phyloP scores from a whole-genome alignment of 352 stramenopile genomes.

The Phytophthora cactorum region DNA sequence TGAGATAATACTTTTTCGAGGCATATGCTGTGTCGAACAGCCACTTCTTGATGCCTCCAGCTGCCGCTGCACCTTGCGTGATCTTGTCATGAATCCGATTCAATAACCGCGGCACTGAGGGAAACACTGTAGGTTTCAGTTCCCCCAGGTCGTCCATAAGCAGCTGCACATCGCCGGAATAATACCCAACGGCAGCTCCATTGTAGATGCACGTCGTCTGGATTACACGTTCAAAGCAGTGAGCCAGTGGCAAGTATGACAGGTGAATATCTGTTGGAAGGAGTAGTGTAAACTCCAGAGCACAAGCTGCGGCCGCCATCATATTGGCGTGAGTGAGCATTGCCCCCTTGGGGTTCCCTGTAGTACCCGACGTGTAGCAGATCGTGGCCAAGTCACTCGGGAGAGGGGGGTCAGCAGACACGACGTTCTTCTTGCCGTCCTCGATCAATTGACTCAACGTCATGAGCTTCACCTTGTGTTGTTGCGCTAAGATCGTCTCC shows the following conservation, averaged over 20 bases:
- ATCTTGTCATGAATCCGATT: constrained; percentile 97
- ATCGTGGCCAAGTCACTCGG: constrained; percentile 92
- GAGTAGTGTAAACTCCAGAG: constrained; percentile 19
- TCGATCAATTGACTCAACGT: constrained; percentile 51
- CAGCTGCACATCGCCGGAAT: constrained; percentile 82
- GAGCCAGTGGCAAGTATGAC: constrained; percentile 93
- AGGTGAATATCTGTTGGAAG: constrained; percentile 61
- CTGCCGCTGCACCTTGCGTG: constrained; percentile 52
- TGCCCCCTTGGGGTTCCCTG: constrained; percentile 72
- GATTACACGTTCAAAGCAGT: constrained; percentile 93
- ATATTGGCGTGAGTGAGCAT: constrained; percentile 72
- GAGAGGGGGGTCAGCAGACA: constrained; percentile 51
- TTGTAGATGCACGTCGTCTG: constrained; percentile 54
- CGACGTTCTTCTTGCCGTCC: constrained; percentile 46
- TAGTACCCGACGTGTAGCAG: constrained; percentile 91
- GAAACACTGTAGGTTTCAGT: constrained; percentile 91
- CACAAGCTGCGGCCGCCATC: constrained; percentile 28
- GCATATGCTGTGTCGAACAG: constrained; percentile 88
- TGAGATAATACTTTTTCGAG: constrained; percentile 74
- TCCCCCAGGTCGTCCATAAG: constrained; percentile 92
- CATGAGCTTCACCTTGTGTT: constrained; percentile 52
- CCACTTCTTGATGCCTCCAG: constrained; percentile 84
- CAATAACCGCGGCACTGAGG: constrained; percentile 91
- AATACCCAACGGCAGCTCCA: constrained; percentile 92
- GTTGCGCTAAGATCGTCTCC: constrained; percentile 31